A percentile compares a stretch with the other conserved stretches of the same genome.
Conservation (phyloP, 768 basidiomycete species). For the Leccinum barrowsii region DNA sequence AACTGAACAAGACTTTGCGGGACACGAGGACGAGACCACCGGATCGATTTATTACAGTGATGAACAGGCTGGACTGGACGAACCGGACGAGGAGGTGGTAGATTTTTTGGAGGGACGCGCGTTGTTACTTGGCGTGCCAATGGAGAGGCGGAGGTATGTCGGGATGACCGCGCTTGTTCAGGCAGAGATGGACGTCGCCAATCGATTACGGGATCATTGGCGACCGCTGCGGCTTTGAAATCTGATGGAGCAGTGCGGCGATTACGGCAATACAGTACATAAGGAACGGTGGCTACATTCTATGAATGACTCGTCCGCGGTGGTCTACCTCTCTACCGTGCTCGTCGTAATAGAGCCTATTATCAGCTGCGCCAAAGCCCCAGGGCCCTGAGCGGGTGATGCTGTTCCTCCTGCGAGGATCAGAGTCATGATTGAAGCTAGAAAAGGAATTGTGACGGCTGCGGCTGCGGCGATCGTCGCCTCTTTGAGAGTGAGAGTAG, state of each 20-base stretch:
- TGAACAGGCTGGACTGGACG: neutral
- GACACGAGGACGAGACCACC: neutral
- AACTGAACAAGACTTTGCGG: neutral
- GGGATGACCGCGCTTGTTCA: slow-evolving; percentile 32
- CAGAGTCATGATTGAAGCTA: slow-evolving; percentile 17
- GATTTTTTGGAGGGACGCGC: slow-evolving; percentile 52
- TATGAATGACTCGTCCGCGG: slow-evolving; percentile 23
- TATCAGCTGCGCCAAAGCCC: slow-evolving; percentile 20
- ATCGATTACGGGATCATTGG: slow-evolving; percentile 59
- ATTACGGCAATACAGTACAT: neutral
- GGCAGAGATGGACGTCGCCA: slow-evolving; percentile 65
- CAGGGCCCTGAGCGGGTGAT: slow-evolving; percentile 19
- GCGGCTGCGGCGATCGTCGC: slow-evolving; percentile 18
- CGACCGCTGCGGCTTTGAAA: slow-evolving; percentile 51
- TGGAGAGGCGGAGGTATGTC: slow-evolving; percentile 2
- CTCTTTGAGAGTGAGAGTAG: neutral
- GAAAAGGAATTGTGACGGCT: slow-evolving; percentile 27
- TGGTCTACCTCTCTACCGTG: slow-evolving; percentile 29
- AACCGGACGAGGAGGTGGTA: slow-evolving; percentile 1
- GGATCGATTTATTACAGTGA: slow-evolving; percentile 1
- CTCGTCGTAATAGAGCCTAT: slow-evolving; percentile 18
- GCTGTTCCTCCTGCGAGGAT: slow-evolving; percentile 17
- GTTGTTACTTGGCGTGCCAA: slow-evolving; percentile 41
- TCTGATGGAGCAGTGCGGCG: neutral
- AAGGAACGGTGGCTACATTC: slow-evolving; percentile 15